Evolutionary conservation across 305 asterid species (phyloP).

Genomic region (Fraxinus baroniana): DNA sequence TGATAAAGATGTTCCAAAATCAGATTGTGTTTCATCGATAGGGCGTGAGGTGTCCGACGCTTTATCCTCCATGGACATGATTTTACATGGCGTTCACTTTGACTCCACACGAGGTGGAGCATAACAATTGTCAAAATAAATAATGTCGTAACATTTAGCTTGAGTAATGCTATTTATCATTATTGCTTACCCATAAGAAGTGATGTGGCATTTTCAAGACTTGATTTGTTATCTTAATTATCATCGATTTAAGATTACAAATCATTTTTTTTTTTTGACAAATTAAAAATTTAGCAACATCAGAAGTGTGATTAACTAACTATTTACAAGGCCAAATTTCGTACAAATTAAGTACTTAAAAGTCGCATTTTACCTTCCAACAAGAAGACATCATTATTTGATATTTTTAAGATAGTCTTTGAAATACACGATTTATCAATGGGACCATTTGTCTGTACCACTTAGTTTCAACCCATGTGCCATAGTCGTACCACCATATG

Average conservation of each 20-base stretch:
- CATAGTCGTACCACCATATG: conserved; percentile 7
- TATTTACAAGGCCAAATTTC: neutral
- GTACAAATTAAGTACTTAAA: neutral
- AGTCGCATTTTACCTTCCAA: neutral
- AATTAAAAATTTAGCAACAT: neutral
- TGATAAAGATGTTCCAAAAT: neutral
- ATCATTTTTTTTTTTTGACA: no score
- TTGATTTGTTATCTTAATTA: no score
- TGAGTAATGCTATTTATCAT: neutral
- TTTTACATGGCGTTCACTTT: neutral
- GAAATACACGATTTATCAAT: neutral
- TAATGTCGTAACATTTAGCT: neutral
- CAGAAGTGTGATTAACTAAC: neutral
- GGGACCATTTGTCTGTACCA: conserved; percentile 1
- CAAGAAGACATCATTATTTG: neutral
- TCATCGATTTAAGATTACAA: no score
- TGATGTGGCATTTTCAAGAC: neutral
- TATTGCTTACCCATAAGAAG: neutral
- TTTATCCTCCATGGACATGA: neutral
- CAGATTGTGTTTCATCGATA: neutral
- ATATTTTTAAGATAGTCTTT: neutral
- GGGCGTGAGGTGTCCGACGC: no score
- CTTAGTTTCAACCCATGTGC: neutral
- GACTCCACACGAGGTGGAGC: neutral
- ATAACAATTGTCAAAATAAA: neutral